Evolutionary conservation across 192 early-diverging fungal genomes (phyloP), one percentile per base, ranked within the genome.

Genomic region (Entomortierella lignicola): DNA sequence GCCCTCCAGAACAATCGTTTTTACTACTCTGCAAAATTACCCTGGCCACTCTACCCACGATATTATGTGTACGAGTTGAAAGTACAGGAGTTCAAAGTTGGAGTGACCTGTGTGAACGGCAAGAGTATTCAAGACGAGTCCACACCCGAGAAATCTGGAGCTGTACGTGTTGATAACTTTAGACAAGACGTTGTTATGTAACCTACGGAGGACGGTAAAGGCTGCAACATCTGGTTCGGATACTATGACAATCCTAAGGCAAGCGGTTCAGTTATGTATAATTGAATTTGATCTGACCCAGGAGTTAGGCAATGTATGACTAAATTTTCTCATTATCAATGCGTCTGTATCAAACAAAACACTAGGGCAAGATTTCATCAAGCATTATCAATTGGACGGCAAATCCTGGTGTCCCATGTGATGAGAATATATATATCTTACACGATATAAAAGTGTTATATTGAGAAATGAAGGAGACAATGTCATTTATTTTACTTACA

Each of bases 211-310:
- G 75, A 79, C 31, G 75, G 62, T 32, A 68, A 67, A 10, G 86
- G 86, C 0, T 82, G 82, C 44, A 60, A 75, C 30, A 64, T 87
- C 11, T 69, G 71, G 41, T 66, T 85, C 63, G 75, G 71, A 41
- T 85, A 87, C 50, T 85, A 77, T 71, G 86, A 87, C 52, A 67
- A 87, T 27, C 82, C 86, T 0, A 81, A 85, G 77, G 83, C 79
- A 80, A 55, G 41, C 10, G 44, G 17, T 20, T 47, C 20, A 12
- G 20, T 47, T 13, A 6, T 6, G 8, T 42, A 42, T 6, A 42
- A 15, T 47, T 47, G 4, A 47, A 15, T 20, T 11, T 61, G 21
- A 61, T 21, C 11, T 44, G 15, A 12, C 8, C 21, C 6, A 8
- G 20, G 7, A 2, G 17, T n/a, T n/a, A n/a, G n/a, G n/a, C n/a